Evolutionary conservation across 345 rosid species (phyloP), one percentile per base, ranked within the genome.

Genomic region (Lepidium sativum): DNA sequence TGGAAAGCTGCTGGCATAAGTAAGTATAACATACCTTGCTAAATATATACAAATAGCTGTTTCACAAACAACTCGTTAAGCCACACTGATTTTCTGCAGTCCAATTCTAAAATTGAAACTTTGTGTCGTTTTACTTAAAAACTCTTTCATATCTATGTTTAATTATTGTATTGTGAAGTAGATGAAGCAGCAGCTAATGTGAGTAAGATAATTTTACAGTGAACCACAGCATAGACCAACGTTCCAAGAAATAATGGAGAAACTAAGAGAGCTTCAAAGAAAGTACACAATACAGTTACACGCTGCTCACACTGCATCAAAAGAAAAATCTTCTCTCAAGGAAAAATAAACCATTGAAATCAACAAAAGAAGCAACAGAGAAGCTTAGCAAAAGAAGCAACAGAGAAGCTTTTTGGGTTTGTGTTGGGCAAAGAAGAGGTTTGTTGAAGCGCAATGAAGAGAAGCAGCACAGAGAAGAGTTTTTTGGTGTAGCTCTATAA

Each of bases 1-100:
- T 89, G 45, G 89, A 87, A 80, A 87, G 88, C 78, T 92, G 98
- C 80, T 92, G 98, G 94, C 83, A 80, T 68, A 87, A 87, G 98
- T 92, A 40, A 80, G 68, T 74, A 35, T 52, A 45, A 44, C 47
- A 56, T 20, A 29, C 47, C 18, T 29, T 41, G 14, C 60, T 15
- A 11, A 5, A 42, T 27, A 27, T 5, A 27, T 27, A 33, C 16
- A 34, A 21, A 15, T 15, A 14, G 9, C 8, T 55, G 48, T 16
- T 35, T 15, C 45, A 21, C 12, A 54, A 35, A 54, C 43, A 54
- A 20, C 27, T 20, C 14, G 6, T 12, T 17, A 43, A 32, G 32
- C 13, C 37, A 3, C 25, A 32, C 31, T 60, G 54, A 13, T 47
- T 44, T 25, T 47, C 2, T 44, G 65, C 9, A 58, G 9, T 40